Evolutionary conservation across 2,329 filamentous ascomycete genomes (phyloP).

Genomic region (Aspergillus ochraceus): DNA sequence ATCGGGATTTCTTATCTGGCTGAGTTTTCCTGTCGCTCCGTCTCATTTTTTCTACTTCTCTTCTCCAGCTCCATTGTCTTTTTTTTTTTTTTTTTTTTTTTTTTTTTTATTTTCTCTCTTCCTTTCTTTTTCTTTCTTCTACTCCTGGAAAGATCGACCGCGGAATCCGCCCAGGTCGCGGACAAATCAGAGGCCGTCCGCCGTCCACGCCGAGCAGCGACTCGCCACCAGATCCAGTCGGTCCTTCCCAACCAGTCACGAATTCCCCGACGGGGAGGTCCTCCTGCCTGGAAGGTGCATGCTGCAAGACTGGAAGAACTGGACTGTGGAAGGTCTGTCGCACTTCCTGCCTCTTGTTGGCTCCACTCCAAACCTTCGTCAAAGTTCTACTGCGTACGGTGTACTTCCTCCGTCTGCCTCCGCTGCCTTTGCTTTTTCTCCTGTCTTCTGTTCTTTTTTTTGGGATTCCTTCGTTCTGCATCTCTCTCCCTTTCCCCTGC

Average conservation of each 20-base stretch:
- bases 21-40: neutral
- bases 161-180: constrained; percentile 5
- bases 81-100: neutral
- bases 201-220: constrained; percentile 16
- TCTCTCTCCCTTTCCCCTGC: neutral
- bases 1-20: neutral
- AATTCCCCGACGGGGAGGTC: too few species aligned
- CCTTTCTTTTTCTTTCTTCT: constrained; percentile 1
- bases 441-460: neutral
- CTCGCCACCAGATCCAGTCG: neutral
- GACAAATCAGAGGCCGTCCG: constrained; percentile 23
- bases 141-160: neutral
- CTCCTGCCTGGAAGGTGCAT: too few species aligned
- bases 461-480: too few species aligned
- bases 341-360: neutral
- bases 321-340: neutral
- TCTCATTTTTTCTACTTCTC: neutral
- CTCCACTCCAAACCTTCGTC: too few species aligned
- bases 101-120: neutral
- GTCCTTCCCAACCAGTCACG: too few species aligned
- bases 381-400: too few species aligned
- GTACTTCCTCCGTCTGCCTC: too few species aligned
- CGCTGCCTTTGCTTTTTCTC: neutral
- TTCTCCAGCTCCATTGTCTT: neutral
- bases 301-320: too few species aligned